A percentile compares a stretch with the other conserved stretches of the same genome.
phyloP scores from a whole-genome alignment of 495 filamentous ascomycete species.

The Xylaria palmicola region DNA sequence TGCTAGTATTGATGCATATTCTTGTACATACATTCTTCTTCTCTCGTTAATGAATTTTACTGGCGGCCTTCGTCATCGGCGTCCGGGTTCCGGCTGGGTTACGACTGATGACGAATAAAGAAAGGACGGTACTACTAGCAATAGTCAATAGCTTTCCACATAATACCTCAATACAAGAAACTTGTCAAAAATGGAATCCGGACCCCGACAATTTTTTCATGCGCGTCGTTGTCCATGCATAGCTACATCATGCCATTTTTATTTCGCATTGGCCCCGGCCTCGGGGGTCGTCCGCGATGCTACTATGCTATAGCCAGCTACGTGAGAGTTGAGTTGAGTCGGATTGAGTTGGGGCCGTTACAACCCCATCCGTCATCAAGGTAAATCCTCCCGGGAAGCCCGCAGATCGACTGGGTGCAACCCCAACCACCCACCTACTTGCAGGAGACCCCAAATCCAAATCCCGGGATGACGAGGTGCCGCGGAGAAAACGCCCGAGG shows the following conservation, averaged over 20 bases:
- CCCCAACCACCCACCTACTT: not conserved
- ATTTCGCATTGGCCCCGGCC: not conserved
- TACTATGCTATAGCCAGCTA: not conserved
- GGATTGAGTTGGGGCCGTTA: not conserved
- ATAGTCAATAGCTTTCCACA: slow-evolving; percentile 2
- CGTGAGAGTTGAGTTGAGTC: not conserved
- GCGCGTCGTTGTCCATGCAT: not conserved
- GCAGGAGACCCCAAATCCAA: not conserved
- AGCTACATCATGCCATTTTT: not conserved
- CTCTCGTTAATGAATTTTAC: not conserved
- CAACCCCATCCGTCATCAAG: not conserved
- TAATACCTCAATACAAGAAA: not conserved
- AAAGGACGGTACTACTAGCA: slow-evolving; percentile 6
- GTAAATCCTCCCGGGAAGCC: not conserved
- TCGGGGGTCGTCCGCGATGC: not conserved
- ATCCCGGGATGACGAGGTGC: not conserved
- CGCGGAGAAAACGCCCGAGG: not conserved
- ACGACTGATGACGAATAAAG: slow-evolving; percentile 9
- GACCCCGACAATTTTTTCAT: too few relatives aligned
- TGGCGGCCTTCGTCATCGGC: not conserved
- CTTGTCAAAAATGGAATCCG: not conserved
- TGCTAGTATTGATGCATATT: not conserved
- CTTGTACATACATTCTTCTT: slow-evolving; percentile 3
- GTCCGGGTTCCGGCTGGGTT: slow-evolving; percentile 1
- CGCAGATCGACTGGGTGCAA: not conserved